Percentiles rank a stretch among this genome's conserved stretches.
Evolutionary conservation across 768 basidiomycete species (phyloP).

Genomic region (Panellus pusillus): DNA sequence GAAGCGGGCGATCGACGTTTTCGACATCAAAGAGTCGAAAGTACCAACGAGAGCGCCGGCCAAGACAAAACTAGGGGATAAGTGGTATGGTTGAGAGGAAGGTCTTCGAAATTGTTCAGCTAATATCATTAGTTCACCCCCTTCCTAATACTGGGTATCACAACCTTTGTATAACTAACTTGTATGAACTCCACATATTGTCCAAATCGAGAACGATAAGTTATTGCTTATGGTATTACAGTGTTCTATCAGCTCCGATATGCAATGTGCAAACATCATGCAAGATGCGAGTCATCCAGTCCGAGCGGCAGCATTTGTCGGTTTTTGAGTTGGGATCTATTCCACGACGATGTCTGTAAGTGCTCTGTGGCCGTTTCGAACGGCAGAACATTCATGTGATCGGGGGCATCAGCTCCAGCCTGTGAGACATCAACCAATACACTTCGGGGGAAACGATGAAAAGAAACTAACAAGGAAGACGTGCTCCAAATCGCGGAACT

Average conservation of each 20-base stretch:
- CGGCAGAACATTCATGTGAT: slow-evolving; percentile 78
- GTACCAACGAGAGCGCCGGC: slow-evolving; percentile 76
- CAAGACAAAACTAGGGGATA: slow-evolving; percentile 53
- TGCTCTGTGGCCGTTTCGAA: slow-evolving; percentile 56
- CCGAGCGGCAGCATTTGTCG: slow-evolving; percentile 60
- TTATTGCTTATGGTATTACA: neutral
- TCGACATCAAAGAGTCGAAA: slow-evolving; percentile 70
- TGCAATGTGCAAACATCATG: neutral
- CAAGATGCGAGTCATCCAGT: slow-evolving; percentile 31
- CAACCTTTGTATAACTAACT: neutral
- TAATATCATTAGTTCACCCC: neutral
- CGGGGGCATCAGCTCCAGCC: slow-evolving; percentile 58
- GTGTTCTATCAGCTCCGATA: neutral
- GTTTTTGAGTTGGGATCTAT: slow-evolving; percentile 44
- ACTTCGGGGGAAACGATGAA: neutral
- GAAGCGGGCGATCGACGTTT: slow-evolving; percentile 87
- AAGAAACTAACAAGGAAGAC: slow-evolving; percentile 47
- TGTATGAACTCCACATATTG: neutral
- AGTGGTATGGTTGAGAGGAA: slow-evolving; percentile 66
- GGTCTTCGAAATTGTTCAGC: neutral
- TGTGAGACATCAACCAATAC: slow-evolving; percentile 21
- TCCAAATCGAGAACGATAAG: neutral
- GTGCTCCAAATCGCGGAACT: slow-evolving; percentile 73
- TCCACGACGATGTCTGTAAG: slow-evolving; percentile 59
- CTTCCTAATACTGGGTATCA: neutral